Evolutionary conservation across 2,329 filamentous ascomycete species (phyloP), one percentile per base, ranked within the genome.

Genomic region (Cryphonectria radicalis): DNA sequence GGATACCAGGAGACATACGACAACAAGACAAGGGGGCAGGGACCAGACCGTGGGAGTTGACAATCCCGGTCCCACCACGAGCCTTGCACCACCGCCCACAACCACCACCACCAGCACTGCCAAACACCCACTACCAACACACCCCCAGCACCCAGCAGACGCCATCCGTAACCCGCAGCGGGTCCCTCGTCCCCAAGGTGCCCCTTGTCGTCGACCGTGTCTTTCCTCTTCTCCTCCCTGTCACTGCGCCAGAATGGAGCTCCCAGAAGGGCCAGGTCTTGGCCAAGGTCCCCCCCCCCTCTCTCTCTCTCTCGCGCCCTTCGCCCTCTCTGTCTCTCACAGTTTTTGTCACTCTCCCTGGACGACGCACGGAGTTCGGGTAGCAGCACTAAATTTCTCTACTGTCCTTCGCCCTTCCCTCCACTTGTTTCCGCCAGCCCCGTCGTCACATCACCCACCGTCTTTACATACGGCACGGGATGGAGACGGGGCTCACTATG

Each of bases 51-150:
- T 60, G 66, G 66, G n/a, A 14, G 32, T 17, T 53, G 66, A 50
- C 69, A 71, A 71, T 71, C 63, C 71, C 69, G 66, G 71, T 67
- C 71, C 69, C 71, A 71, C 71, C 69, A 70, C 68, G 69, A 70
- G 66, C 66, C 68, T 57, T 68, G 68, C 68, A 68, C 66, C 37
- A 69, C 66, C 35, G 55, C n/a, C 55, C 10, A 35, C 60, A 40
- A 62, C 17, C 57, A 35, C 32, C 59, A 35, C 19, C 66, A 22
- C 55, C 35, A n/a, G 35, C 37, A 32, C 28, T 32, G 28, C 28
- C 28, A 32, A 32, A 32, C 28, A 17, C 65, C 46, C 59, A 50
- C 46, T 46, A 50, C 46, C 46, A 22, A n/a, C 46, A 50, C 43
- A 22, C 60, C 59, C 59, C 64, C 70, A 64, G 64, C 68, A 62